Evolutionary conservation across 2,329 filamentous ascomycete species (phyloP).

Genomic region (Fusarium sp.): DNA sequence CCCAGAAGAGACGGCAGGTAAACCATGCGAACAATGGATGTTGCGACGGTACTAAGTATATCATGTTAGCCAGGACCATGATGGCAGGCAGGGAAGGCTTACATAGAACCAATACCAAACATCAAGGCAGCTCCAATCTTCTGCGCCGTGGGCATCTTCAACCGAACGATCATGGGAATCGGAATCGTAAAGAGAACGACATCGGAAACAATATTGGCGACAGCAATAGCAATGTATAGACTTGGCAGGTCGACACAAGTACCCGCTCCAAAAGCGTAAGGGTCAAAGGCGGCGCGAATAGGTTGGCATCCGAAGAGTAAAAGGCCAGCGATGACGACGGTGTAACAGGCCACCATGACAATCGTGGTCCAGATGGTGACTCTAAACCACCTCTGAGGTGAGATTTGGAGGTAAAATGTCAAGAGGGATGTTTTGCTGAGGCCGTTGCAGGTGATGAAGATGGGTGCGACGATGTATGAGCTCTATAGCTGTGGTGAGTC

Average conservation of each 20-base stretch:
- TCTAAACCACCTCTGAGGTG: constrained; percentile 45
- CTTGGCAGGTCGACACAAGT: constrained; percentile 55
- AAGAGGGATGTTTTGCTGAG: constrained; percentile 51
- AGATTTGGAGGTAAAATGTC: constrained; percentile 49
- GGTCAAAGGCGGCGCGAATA: constrained; percentile 32
- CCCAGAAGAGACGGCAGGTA: constrained; percentile 38
- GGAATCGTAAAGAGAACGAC: constrained; percentile 57
- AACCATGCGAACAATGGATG: constrained; percentile 43
- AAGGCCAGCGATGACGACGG: constrained; percentile 30
- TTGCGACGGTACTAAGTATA: constrained; percentile 43
- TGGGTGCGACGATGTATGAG: constrained; percentile 40
- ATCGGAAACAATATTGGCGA: constrained; percentile 59
- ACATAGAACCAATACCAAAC: constrained; percentile 54
- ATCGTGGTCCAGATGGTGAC: constrained; percentile 41
- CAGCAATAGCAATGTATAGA: constrained; percentile 60
- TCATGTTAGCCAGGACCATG: neutral
- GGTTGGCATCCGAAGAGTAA: constrained; percentile 36
- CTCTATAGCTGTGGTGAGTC: constrained; percentile 10
- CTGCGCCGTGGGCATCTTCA: constrained; percentile 57
- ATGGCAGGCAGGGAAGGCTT: neutral
- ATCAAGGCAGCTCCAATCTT: constrained; percentile 56
- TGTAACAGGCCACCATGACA: constrained; percentile 44
- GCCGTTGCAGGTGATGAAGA: constrained; percentile 48
- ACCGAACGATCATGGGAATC: constrained; percentile 53
- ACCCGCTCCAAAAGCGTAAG: constrained; percentile 38